phyloP scores from a whole-genome alignment of 164 flowering plant genomes.

The Magnolia officinalis region DNA sequence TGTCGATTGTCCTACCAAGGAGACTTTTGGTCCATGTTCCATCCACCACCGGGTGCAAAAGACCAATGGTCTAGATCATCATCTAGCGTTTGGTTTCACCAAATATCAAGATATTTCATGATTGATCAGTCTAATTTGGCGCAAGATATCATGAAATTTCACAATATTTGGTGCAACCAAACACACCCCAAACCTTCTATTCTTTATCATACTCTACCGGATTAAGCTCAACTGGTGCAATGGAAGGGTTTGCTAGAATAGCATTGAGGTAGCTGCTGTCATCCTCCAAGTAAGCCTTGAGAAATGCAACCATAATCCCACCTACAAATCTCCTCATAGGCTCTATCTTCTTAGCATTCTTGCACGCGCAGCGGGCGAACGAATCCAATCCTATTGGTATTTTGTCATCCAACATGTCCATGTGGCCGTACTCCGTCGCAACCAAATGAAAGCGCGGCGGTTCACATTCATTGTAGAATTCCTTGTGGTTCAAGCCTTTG shows the following conservation, averaged over 20 bases:
- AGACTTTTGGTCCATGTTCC: no score
- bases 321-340: conserved; percentile 43
- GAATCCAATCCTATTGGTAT: neutral
- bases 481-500: conserved; percentile 27
- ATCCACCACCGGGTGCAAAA: no score
- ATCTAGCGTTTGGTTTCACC: no score
- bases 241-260: conserved; percentile 24
- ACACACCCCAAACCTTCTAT: neutral
- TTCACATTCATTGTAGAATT: conserved; percentile 27
- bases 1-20: no score
- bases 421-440: conserved; percentile 36
- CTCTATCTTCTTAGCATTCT: conserved; percentile 19
- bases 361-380: conserved; percentile 12
- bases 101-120: no score
- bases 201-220: neutral
- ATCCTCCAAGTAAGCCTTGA: conserved; percentile 31
- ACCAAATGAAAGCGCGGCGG: conserved; percentile 29
- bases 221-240: conserved; percentile 32
- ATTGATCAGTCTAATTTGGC: no score
- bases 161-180: no score
- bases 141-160: no score
- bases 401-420: conserved; percentile 28
- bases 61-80: no score
- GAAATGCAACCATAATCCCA: conserved; percentile 43
- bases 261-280: conserved; percentile 25